Evolutionary conservation across 768 basidiomycete species (phyloP).

Genomic region (Tricholoma matsutake): DNA sequence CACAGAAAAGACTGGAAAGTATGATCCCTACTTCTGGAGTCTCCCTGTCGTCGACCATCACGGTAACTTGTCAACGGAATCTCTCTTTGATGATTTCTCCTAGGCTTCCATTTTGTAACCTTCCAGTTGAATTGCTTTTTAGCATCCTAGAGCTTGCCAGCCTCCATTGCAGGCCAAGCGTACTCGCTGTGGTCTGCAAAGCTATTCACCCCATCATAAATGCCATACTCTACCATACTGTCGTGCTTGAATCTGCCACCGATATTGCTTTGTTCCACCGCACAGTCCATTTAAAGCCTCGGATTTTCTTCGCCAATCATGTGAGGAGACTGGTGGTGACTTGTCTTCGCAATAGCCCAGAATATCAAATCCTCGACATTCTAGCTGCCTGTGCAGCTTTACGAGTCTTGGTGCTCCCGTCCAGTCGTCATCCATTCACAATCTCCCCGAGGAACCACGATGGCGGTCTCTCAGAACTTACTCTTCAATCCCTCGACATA

Average conservation of each 20-base stretch:
- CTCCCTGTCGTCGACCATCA: too few species aligned
- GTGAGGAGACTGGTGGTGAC: conserved; percentile 38
- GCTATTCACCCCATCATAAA: conserved; percentile 31
- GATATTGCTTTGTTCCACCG: conserved; percentile 33
- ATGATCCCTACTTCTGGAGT: too few species aligned
- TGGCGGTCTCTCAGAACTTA: conserved; percentile 23
- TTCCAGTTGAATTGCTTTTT: conserved; percentile 38
- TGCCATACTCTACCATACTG: conserved; percentile 35
- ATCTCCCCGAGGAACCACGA: conserved; percentile 11
- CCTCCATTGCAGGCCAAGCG: conserved; percentile 23
- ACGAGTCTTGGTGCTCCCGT: conserved; percentile 28
- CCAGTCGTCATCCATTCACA: conserved; percentile 17
- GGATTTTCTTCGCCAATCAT: conserved; percentile 25
- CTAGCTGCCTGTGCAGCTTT: conserved; percentile 33
- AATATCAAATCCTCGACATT: conserved; percentile 24
- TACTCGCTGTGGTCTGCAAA: conserved; percentile 29
- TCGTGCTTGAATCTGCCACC: conserved; percentile 31
- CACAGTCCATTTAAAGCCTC: conserved; percentile 27
- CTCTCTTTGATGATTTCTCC: conserved; percentile 15
- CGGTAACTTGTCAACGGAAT: too few species aligned
- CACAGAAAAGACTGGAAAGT: too few species aligned
- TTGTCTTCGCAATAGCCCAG: conserved; percentile 18
- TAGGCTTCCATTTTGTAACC: conserved; percentile 25
- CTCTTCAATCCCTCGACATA: conserved; percentile 26
- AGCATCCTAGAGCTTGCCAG: conserved; percentile 36